phyloP scores from a whole-genome alignment of 2,329 filamentous ascomycete genomes.

The Ceratocystis huliohia region DNA sequence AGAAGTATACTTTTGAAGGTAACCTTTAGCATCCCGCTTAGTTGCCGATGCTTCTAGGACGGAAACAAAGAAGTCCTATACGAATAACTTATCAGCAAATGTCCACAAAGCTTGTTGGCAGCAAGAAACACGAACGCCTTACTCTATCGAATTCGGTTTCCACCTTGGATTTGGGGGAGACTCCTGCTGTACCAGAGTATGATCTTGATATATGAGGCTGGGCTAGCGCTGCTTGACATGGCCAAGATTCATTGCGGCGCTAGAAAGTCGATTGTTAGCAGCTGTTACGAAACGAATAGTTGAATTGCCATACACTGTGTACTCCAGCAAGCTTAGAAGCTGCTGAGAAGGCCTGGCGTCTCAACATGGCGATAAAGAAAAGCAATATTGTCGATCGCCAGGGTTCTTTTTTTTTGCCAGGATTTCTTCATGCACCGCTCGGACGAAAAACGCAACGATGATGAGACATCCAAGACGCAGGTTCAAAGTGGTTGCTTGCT shows the following conservation, averaged over 20 bases:
- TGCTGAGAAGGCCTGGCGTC: not conserved
- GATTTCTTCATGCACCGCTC: conserved; percentile 7
- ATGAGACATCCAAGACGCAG: not conserved
- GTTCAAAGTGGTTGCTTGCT: not conserved
- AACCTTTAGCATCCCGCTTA: conserved; percentile 82
- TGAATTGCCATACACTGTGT: not conserved
- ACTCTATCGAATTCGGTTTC: conserved; percentile 20
- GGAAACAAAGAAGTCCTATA: conserved; percentile 70
- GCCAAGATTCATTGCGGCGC: not conserved
- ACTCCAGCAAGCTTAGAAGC: not conserved
- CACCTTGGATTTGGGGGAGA: conserved; percentile 17
- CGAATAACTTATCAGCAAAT: not conserved
- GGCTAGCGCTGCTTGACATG: not conserved
- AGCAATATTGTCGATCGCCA: not conserved
- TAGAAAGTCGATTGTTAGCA: not conserved
- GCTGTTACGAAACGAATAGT: not conserved
- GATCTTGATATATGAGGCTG: not conserved
- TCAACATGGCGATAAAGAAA: not conserved
- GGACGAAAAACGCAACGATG: not conserved
- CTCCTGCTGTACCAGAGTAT: conserved; percentile 20
- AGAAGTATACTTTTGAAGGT: conserved; percentile 67
- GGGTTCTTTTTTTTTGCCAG: not conserved
- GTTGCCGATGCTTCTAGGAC: conserved; percentile 81
- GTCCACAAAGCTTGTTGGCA: not conserved
- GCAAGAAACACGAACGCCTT: not conserved